Evolutionary conservation across 2,329 filamentous ascomycete species (phyloP).

Genomic region (Exophiala xenobiotica): DNA sequence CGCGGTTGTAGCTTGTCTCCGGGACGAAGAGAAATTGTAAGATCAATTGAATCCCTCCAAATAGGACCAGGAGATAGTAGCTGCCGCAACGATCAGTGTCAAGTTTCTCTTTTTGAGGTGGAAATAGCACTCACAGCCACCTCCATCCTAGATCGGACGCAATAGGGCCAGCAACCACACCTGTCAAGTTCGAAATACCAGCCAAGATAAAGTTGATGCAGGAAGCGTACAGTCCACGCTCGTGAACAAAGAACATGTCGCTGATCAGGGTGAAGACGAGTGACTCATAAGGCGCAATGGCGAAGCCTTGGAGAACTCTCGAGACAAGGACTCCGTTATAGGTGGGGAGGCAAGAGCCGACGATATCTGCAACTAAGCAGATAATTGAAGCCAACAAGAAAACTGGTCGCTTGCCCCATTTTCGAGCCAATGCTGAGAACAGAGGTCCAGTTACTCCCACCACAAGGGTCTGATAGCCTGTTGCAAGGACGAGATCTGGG

Average conservation of each 20-base stretch:
- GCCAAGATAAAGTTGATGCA: slow-evolving; percentile 23
- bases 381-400: slow-evolving; percentile 32
- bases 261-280: slow-evolving; percentile 49
- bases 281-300: slow-evolving; percentile 49
- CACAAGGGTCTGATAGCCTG: slow-evolving; percentile 46
- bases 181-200: slow-evolving; percentile 32
- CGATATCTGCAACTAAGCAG: slow-evolving; percentile 41
- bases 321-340: slow-evolving; percentile 50
- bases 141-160: slow-evolving; percentile 23
- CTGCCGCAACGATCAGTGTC: neutral
- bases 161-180: slow-evolving; percentile 36
- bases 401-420: slow-evolving; percentile 39
- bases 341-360: slow-evolving; percentile 45
- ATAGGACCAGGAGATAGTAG: slow-evolving; percentile 31
- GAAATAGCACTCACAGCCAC: slow-evolving; percentile 15
- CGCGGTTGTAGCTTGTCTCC: slow-evolving; percentile 31
- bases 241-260: slow-evolving; percentile 39
- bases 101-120: neutral
- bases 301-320: slow-evolving; percentile 49
- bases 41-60: slow-evolving; percentile 29
- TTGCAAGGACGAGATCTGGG: slow-evolving; percentile 47
- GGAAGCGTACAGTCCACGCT: slow-evolving; percentile 22
- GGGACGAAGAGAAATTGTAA: slow-evolving; percentile 32
- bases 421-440: slow-evolving; percentile 43
- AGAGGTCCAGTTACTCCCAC: slow-evolving; percentile 38